Conservation (phyloP, 2,329 filamentous ascomycete genomes). For the Sporothrix brunneoviolacea region DNA sequence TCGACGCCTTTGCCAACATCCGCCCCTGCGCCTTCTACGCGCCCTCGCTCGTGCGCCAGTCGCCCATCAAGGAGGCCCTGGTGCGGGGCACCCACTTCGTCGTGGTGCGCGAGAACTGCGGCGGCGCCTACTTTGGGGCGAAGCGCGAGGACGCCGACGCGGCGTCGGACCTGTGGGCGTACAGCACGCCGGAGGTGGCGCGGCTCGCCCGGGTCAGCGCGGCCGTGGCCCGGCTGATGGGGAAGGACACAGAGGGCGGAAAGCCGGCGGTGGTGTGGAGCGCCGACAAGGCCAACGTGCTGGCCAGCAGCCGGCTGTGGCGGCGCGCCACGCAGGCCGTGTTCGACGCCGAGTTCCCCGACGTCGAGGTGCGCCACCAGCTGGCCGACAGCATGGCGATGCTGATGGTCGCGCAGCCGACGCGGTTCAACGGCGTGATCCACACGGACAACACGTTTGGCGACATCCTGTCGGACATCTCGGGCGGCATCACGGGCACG, state of each 20-base stretch:
- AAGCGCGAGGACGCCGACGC: slow-evolving; percentile 37
- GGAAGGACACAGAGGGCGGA: slow-evolving; percentile 23
- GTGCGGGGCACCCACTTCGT: slow-evolving; percentile 41
- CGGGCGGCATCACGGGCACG: slow-evolving; percentile 39
- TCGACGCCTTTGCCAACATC: slow-evolving; percentile 45
- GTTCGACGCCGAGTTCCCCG: slow-evolving; percentile 36
- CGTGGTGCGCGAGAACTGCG: slow-evolving; percentile 43
- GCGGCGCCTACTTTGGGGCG: slow-evolving; percentile 43
- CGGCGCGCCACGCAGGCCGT: slow-evolving; percentile 34
- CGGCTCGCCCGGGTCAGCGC: slow-evolving; percentile 40
- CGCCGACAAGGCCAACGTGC: slow-evolving; percentile 47
- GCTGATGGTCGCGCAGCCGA: slow-evolving; percentile 40
- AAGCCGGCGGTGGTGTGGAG: slow-evolving; percentile 37
- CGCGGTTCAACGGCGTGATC: slow-evolving; percentile 41
- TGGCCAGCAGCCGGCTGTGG: slow-evolving; percentile 45
- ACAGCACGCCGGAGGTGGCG: slow-evolving; percentile 38
- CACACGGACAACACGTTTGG: slow-evolving; percentile 43
- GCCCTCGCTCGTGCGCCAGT: slow-evolving; percentile 29
- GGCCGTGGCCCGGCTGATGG: slow-evolving; percentile 33
- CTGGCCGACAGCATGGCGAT: slow-evolving; percentile 42
- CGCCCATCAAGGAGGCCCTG: slow-evolving; percentile 37
- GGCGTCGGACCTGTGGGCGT: slow-evolving; percentile 43
- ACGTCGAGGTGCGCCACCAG: slow-evolving; percentile 38
- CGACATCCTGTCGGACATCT: slow-evolving; percentile 40
- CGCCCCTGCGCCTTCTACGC: slow-evolving; percentile 42